A percentile compares a stretch with the other conserved stretches of the same genome.
Conservation (phyloP, 1,284 basidiomycete genomes). For the Sporisorium scitamineum region DNA sequence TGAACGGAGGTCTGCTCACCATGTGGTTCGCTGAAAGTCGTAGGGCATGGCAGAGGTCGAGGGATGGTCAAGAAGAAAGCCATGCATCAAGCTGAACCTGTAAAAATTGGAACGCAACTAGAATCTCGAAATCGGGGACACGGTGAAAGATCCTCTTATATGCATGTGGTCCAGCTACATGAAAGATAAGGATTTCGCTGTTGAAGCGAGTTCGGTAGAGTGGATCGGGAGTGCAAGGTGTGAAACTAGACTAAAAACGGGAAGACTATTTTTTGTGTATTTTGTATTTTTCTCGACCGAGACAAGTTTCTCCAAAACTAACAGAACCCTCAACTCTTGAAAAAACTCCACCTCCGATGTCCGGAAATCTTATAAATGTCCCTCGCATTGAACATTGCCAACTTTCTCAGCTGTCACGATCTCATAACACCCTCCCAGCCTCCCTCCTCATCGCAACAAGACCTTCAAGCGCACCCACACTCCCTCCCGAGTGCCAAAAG, state of each 20-base stretch:
- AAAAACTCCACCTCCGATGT: constrained; percentile 40
- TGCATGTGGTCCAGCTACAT: too few relatives aligned
- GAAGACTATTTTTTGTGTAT: too few relatives aligned
- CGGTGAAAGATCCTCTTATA: too few relatives aligned
- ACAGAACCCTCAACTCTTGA: not conserved
- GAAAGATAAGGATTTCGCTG: too few relatives aligned
- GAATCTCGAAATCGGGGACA: too few relatives aligned
- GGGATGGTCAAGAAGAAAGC: not conserved
- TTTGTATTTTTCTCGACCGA: too few relatives aligned
- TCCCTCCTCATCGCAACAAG: not conserved
- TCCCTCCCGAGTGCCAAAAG: not conserved
- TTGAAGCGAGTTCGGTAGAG: too few relatives aligned
- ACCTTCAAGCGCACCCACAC: not conserved
- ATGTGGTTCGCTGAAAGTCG: not conserved
- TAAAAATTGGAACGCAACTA: too few relatives aligned
- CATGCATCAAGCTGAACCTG: constrained; percentile 1
- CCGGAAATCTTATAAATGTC: constrained; percentile 8
- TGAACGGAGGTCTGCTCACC: constrained; percentile 14
- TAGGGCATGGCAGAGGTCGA: not conserved
- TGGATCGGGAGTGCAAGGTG: too few relatives aligned
- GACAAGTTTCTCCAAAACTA: too few relatives aligned
- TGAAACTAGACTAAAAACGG: too few relatives aligned
- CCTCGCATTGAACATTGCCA: not conserved
- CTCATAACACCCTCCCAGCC: not conserved
- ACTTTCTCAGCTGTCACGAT: not conserved